A percentile compares a stretch with the other conserved stretches of the same genome.
Conservation (phyloP, 352 stramenopile genomes). For the Pythium monospermum region DNA sequence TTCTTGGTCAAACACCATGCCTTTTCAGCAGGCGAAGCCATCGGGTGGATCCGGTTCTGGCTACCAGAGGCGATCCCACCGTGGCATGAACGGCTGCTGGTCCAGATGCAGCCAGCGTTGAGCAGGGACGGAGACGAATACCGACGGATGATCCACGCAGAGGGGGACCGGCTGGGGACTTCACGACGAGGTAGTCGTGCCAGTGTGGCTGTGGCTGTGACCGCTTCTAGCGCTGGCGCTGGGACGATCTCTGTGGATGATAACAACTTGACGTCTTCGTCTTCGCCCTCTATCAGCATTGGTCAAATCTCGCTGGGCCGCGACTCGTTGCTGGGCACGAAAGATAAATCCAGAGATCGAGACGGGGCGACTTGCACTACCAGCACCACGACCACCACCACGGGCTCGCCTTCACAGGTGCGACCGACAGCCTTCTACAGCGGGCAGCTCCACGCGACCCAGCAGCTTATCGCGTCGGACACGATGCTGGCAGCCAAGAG, state of each 20-base stretch:
- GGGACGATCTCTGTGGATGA: too few species aligned
- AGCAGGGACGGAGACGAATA: conserved; percentile 44
- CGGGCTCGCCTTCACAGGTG: background rate
- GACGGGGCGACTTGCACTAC: conserved; percentile 5
- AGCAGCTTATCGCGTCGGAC: conserved; percentile 17
- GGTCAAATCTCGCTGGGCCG: conserved; percentile 55
- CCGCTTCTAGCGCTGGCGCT: too few species aligned
- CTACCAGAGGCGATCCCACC: conserved; percentile 81
- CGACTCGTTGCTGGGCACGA: conserved; percentile 50
- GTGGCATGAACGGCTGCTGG: conserved; percentile 87
- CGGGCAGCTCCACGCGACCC: conserved; percentile 1
- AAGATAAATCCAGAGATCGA: conserved; percentile 22
- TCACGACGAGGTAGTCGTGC: too few species aligned
- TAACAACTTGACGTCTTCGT: conserved; percentile 4
- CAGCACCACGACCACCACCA: background rate
- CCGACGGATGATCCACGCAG: too few species aligned
- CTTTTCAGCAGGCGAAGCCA: conserved; percentile 92
- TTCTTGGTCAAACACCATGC: conserved; percentile 98
- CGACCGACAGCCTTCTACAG: conserved; percentile 1
- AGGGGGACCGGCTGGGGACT: too few species aligned
- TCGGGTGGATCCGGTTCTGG: conserved; percentile 95
- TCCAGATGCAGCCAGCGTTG: conserved; percentile 84
- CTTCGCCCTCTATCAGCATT: conserved; percentile 45
- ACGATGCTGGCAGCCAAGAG: conserved; percentile 10
- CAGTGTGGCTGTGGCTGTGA: too few species aligned